phyloP scores from a whole-genome alignment of 495 filamentous ascomycete species.

The Trichoderma virens region DNA sequence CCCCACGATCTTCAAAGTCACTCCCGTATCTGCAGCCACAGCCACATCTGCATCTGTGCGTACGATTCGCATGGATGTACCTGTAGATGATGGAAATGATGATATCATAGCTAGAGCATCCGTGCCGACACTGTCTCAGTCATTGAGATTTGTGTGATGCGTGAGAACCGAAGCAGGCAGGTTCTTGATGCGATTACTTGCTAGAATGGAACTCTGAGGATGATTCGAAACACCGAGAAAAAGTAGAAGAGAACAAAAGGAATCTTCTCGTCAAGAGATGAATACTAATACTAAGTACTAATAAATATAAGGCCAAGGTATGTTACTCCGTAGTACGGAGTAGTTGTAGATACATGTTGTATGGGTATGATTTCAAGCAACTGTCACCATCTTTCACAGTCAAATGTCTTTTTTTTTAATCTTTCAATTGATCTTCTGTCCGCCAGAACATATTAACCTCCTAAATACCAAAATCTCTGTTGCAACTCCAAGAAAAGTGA shows the following conservation, averaged over 20 bases:
- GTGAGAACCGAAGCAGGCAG: no score
- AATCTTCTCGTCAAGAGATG: background rate
- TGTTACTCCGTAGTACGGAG: no score
- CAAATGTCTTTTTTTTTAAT: background rate
- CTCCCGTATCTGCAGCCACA: background rate
- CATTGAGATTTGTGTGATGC: no score
- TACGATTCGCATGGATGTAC: background rate
- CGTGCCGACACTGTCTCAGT: background rate
- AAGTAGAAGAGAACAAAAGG: background rate
- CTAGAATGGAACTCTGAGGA: no score
- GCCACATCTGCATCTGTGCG: slow-evolving; percentile 3
- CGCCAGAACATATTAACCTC: slow-evolving; percentile 2
- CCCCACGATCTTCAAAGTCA: background rate
- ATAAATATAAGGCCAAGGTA: background rate
- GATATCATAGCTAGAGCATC: background rate
- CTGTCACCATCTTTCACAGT: background rate
- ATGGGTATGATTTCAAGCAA: background rate
- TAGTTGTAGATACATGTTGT: no score
- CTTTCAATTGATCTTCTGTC: no score
- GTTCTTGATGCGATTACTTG: no score
- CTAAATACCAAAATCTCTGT: background rate
- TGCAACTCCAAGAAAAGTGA: background rate
- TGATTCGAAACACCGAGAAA: no score
- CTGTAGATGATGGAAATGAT: no score
- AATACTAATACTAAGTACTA: background rate